Percentiles rank a stretch among this genome's conserved stretches.
phyloP scores from a whole-genome alignment of 805 yeast species.

The Scheffersomyces ergatensis region DNA sequence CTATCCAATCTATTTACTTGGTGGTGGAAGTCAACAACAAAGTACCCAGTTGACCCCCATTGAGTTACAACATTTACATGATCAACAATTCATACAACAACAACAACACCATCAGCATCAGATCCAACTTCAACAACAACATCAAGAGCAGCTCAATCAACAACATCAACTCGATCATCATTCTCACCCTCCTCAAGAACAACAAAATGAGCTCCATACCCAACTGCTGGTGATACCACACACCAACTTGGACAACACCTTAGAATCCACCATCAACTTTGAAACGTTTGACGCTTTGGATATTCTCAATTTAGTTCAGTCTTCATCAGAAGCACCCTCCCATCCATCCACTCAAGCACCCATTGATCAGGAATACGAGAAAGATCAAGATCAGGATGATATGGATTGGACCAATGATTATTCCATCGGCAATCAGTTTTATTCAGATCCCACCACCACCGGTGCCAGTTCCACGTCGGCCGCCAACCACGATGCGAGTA shows the following conservation, averaged over 20 bases:
- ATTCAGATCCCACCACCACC: too few species aligned
- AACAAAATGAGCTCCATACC: not conserved
- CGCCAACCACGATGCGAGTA: not conserved
- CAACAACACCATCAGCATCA: not conserved
- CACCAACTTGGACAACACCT: not conserved
- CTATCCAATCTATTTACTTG: conserved; percentile 34
- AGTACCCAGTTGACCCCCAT: too few species aligned
- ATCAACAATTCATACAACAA: not conserved
- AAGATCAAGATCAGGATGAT: too few species aligned
- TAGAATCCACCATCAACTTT: not conserved
- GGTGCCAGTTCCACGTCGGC: too few species aligned
- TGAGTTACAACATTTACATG: not conserved
- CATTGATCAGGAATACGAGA: too few species aligned
- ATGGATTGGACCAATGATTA: not conserved
- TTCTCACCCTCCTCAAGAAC: not conserved
- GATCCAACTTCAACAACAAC: not conserved
- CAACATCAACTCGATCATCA: not conserved
- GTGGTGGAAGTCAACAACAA: not conserved
- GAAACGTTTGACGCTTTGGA: not conserved
- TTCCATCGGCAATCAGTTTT: too few species aligned
- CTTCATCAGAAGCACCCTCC: not conserved
- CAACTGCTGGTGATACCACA: too few species aligned
- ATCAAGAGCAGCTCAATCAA: not conserved
- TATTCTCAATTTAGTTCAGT: not conserved
- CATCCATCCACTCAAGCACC: not conserved